phyloP scores from a whole-genome alignment of 23 red algal species.

The Gracilariopsis chorda region DNA sequence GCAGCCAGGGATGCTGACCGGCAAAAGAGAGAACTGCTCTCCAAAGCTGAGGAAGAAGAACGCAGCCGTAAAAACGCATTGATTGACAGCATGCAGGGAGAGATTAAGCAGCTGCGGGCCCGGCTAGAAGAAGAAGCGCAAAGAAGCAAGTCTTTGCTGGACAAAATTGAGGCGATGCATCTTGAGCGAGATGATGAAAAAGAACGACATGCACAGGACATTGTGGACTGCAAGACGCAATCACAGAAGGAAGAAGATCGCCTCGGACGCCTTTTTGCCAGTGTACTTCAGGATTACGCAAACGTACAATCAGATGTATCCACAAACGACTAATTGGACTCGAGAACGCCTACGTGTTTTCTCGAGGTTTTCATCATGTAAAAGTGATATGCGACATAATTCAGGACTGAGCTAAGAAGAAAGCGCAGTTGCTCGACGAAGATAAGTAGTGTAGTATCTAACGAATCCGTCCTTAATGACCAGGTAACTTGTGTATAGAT shows the following conservation, averaged over 20 bases:
- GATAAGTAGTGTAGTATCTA: conserved; percentile 4
- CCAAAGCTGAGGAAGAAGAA: conserved; percentile 24
- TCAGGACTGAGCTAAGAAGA: too few species aligned
- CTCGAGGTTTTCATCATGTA: conserved; percentile 30
- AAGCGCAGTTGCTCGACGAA: background rate
- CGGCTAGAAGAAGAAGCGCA: conserved; percentile 5
- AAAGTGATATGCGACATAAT: too few species aligned
- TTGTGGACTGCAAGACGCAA: conserved; percentile 14
- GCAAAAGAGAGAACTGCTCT: conserved; percentile 23
- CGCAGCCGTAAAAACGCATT: conserved; percentile 28
- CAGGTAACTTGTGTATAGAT: conserved; percentile 17
- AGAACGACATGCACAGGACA: conserved; percentile 4
- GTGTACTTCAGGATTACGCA: conserved; percentile 51
- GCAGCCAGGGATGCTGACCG: conserved; percentile 44
- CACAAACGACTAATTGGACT: conserved; percentile 28
- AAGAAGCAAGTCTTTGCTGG: background rate
- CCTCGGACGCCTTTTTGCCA: conserved; percentile 42
- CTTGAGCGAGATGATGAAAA: background rate
- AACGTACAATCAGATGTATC: conserved; percentile 64
- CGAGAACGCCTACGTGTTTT: background rate
- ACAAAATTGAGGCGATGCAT: conserved; percentile 5
- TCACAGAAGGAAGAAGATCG: conserved; percentile 27
- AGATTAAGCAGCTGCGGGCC: conserved; percentile 24
- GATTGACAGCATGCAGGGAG: conserved; percentile 27
- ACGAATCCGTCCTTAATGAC: conserved; percentile 7